Base-by-base conservation (phyloP, 2,329 filamentous ascomycete species). In the Geosmithia morbida region DNA sequence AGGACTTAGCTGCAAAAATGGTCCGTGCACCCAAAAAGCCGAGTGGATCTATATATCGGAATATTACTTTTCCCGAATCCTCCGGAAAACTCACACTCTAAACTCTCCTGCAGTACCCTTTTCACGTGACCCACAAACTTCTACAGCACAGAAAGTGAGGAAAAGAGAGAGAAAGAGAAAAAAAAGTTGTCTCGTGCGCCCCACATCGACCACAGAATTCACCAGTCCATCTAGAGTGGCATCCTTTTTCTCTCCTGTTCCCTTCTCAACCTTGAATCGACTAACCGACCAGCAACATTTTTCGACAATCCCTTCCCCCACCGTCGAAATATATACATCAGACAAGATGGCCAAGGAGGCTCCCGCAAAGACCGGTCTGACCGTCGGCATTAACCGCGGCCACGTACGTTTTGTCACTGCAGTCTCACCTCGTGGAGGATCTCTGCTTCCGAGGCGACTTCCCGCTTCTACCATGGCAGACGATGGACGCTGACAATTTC, bases 381-480 rank as follows among this genome's bases (percentile, higher is more conserved):
- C 71, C 68, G 68, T 75, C 61, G 78, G 78, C 65, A 64, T 72
- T 61, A 81, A 81, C 75, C 74, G 72, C 59, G 75, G 77, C 66
- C 71, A 79, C 71, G 77, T 81, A 81, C 68, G 74, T 69, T 53
- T 57, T 58, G 61, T 64, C 63, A n/a, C 29, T 13, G 46, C 48
- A 47, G 72, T 82, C 78, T 82, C 78, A 81, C 77, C 78, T 82
- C 78, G 74, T 81, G 78, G 78, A 82, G 78, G 77, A 82, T 82
- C 75, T 76, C 77, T 79, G 76, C 75, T 57, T 41, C 29, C 43
- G 45, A 26, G 39, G 50, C 49, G 48, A 52, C 51, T 54, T 54
- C n/a, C 43, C 43, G 26, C 43, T 44, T 20, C 51, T 53, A 53
- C 53, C 46, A 40, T 50, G 40, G 72, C 72, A 75, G 73, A 75